phyloP scores from a whole-genome alignment of 2,329 filamentous ascomycete genomes.

The Penicillium occitanis region DNA sequence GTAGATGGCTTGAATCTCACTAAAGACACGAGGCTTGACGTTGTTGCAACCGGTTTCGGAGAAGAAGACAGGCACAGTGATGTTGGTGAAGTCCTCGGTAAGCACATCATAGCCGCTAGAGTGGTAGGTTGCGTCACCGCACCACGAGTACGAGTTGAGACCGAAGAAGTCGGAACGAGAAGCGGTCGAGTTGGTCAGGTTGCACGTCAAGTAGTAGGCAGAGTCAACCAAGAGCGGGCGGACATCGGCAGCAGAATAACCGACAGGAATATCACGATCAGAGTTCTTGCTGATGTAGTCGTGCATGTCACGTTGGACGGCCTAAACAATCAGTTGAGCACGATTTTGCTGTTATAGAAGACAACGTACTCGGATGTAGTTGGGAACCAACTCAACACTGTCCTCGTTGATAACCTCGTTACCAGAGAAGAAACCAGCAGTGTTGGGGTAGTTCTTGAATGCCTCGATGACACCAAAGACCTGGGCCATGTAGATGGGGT shows the following conservation, averaged over 20 bases:
- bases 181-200: slow-evolving; percentile 48
- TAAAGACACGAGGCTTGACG: slow-evolving; percentile 57
- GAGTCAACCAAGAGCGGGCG: slow-evolving; percentile 60
- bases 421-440: slow-evolving; percentile 65
- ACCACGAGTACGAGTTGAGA: slow-evolving; percentile 69
- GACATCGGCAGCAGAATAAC: slow-evolving; percentile 67
- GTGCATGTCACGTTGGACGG: slow-evolving; percentile 66
- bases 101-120: slow-evolving; percentile 57
- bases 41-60: slow-evolving; percentile 67
- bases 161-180: slow-evolving; percentile 65
- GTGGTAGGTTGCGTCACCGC: slow-evolving; percentile 57
- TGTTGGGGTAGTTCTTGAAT: slow-evolving; percentile 66
- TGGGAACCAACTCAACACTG: slow-evolving; percentile 54
- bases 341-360: slow-evolving; percentile 5
- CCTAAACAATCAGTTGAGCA: slow-evolving; percentile 34
- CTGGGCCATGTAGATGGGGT: slow-evolving; percentile 55
- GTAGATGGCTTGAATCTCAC: slow-evolving; percentile 62
- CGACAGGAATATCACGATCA: slow-evolving; percentile 61
- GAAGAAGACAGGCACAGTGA: slow-evolving; percentile 64
- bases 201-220: slow-evolving; percentile 62
- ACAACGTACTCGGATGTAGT: slow-evolving; percentile 53
- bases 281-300: slow-evolving; percentile 63
- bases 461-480: slow-evolving; percentile 65
- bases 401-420: slow-evolving; percentile 69
- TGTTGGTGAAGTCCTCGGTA: slow-evolving; percentile 59